Evolutionary conservation across 176 grass and related monocot species (phyloP).

Genomic region (Zea luxurians): DNA sequence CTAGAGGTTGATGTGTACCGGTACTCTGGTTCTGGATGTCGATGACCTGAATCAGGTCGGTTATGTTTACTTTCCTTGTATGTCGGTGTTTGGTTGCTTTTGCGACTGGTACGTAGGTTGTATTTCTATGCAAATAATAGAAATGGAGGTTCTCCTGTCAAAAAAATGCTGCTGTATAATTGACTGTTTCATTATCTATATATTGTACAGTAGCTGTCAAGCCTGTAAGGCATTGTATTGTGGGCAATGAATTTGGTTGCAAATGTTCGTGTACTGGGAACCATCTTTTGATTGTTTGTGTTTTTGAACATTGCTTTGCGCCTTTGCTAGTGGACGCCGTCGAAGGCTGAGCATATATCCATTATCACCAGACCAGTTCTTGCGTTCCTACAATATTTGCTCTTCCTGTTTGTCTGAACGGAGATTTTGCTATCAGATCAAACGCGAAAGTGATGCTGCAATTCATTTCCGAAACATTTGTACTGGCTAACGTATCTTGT

Average conservation of each 20-base stretch:
- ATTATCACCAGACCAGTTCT: background rate
- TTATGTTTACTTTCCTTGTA: no score
- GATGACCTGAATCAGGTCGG: no score
- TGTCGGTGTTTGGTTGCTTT: no score
- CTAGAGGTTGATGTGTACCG: background rate
- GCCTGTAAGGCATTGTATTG: background rate
- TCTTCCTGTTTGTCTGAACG: background rate
- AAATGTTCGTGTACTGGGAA: background rate
- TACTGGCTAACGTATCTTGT: no score
- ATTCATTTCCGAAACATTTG: no score
- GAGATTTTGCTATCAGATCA: background rate
- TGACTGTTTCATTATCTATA: background rate
- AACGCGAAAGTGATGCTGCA: no score
- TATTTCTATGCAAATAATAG: no score
- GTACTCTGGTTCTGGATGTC: background rate
- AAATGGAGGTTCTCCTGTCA: no score
- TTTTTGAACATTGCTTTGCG: background rate
- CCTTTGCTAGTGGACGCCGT: background rate
- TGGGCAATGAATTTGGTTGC: background rate
- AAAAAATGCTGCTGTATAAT: constrained; percentile 10
- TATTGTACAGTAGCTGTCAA: background rate
- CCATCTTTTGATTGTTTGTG: background rate
- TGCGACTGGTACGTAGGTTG: no score
- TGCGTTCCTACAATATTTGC: no score
- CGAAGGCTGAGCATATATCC: background rate